Evolutionary conservation across 2,329 filamentous ascomycete genomes (phyloP).

Genomic region (Pezicula radicicola): DNA sequence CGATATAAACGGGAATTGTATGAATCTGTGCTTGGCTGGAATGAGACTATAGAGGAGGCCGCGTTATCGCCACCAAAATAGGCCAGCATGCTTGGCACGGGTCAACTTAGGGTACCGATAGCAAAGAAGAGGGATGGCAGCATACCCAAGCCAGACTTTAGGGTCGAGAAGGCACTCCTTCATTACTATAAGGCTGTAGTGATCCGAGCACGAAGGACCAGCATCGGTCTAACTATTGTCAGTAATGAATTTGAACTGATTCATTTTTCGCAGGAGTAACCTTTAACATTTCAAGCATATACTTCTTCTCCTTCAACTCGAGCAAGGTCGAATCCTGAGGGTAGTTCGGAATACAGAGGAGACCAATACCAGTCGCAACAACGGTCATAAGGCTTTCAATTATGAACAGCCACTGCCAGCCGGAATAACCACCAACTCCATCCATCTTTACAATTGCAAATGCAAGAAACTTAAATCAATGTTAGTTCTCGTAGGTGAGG

Average conservation of each 20-base stretch:
- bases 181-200: background rate
- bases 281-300: slow-evolving; percentile 3
- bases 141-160: slow-evolving; percentile 24
- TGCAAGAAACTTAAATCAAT: slow-evolving; percentile 24
- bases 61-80: slow-evolving; percentile 33
- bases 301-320: slow-evolving; percentile 4
- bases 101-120: background rate
- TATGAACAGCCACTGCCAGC: slow-evolving; percentile 46
- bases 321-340: slow-evolving; percentile 13
- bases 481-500: too few species aligned
- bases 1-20: too few species aligned
- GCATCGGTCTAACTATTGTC: background rate
- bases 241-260: too few species aligned
- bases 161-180: slow-evolving; percentile 18
- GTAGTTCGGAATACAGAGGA: slow-evolving; percentile 7
- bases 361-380: background rate
- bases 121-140: background rate
- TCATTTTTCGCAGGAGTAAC: too few species aligned
- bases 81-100: slow-evolving; percentile 3
- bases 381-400: slow-evolving; percentile 13
- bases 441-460: slow-evolving; percentile 33
- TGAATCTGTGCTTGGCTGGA: slow-evolving; percentile 27
- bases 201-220: background rate
- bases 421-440: slow-evolving; percentile 35
- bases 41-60: slow-evolving; percentile 30